phyloP scores from a whole-genome alignment of 805 yeast genomes.

The Wickerhamiella kazuoi region DNA sequence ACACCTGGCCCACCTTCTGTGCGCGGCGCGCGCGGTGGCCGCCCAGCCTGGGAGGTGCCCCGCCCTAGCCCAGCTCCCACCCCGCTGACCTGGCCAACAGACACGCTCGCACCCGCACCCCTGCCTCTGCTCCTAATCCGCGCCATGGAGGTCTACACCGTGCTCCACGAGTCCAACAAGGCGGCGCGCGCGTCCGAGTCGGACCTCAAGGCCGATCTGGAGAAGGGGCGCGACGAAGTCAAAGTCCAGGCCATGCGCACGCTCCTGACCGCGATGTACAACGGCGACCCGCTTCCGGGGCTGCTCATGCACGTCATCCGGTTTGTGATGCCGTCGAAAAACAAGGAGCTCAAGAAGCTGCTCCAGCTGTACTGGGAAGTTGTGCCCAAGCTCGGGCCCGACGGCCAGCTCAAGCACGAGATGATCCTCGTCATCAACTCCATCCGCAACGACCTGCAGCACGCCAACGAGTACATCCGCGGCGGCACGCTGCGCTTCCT shows the following conservation, averaged over 20 bases:
- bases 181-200: conserved; percentile 28
- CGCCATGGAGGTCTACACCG: conserved; percentile 3
- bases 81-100: no score
- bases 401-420: conserved; percentile 90
- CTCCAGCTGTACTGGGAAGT: conserved; percentile 96
- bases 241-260: conserved; percentile 82
- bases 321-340: conserved; percentile 89
- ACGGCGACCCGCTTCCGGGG: conserved; percentile 85
- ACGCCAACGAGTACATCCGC: conserved; percentile 91
- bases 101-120: no score
- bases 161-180: conserved; percentile 6
- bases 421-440: conserved; percentile 98
- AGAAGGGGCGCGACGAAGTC: conserved; percentile 75
- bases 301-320: conserved; percentile 92
- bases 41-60: no score
- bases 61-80: no score
- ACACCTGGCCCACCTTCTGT: no score
- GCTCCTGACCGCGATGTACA: conserved; percentile 70
- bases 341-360: conserved; percentile 79
- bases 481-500: conserved; percentile 89
- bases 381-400: conserved; percentile 74
- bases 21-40: no score
- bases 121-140: no score
- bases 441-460: conserved; percentile 90
- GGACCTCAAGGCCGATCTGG: conserved; percentile 63